Base-by-base conservation (phyloP, 2,329 filamentous ascomycete species). In the Stemphylium vesicarium region DNA sequence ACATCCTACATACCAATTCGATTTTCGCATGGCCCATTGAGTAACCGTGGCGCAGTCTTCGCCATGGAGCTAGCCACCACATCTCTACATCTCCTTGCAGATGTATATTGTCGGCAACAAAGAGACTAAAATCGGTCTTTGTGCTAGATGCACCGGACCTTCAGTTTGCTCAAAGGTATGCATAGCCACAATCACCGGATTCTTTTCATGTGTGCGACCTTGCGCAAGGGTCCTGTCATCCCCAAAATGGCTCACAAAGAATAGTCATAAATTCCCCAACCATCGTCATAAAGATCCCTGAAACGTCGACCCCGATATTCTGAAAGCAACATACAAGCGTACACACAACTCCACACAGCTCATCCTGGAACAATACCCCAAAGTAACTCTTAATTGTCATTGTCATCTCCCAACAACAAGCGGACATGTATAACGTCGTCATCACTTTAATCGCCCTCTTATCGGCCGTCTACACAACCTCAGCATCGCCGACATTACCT, bases 21-120 rank as follows among this genome's bases (percentile, higher is more conserved):
- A 20, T 32, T 44, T 51, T 37, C 59, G 51, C 53, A 67, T 66
- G 63, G 60, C 61, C 45, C 52, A 44, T 41, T 72, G 60, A 68
- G 58, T 50, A 52, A 60, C 47, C 57, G 59, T 45, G 62, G 66
- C 62, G 59, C 57, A 59, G 52, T 60, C 59, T 63, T 63, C 62
- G 63, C 53, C 53, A 73, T 73, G 70, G 63, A 57, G 64, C 65
- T 68, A 57, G 56, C 56, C 60, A 55, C 46, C 49, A 48, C 55
- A 45, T 33, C 38, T 45, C 39, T 53, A 59, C 63, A 64, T 65
- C 59, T 63, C 52, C 36, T 37, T 51, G 46, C 41, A 44, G 41
- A 68, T 71, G 68, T 58, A 51, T 55, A 36, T 52, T 63, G 56
- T 56, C 42, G 49, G 53, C 56, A 56, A 66, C 57, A 62, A 65